Evolutionary conservation across 169 alveolate species (phyloP).

Genomic region (Plasmodium knowlesi): DNA sequence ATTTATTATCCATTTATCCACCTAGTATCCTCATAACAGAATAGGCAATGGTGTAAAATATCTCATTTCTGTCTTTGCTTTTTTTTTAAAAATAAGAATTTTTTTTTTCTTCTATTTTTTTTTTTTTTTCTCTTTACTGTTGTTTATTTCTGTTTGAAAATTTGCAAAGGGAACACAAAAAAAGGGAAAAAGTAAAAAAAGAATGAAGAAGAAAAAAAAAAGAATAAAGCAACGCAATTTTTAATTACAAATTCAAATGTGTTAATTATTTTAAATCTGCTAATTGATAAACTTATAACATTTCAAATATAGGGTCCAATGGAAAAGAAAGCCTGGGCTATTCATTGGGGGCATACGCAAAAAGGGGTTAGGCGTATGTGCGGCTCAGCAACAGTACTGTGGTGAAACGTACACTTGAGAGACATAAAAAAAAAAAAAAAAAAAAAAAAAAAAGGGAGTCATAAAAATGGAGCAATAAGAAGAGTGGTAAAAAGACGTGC

Average conservation of each 20-base stretch:
- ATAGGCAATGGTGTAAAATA: not conserved
- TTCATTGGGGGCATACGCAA: not conserved
- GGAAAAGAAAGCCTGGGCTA: not conserved
- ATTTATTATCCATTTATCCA: not conserved
- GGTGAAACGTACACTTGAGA: not conserved
- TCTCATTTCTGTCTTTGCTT: not conserved
- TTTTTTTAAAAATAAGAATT: not conserved
- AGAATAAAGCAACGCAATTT: constrained; percentile 1
- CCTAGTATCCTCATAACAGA: not conserved
- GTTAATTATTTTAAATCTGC: constrained; percentile 44
- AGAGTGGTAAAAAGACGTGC: not conserved
- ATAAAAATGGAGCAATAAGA: not conserved
- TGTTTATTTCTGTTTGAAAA: not conserved
- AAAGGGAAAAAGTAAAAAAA: constrained; percentile 1
- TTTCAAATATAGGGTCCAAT: constrained; percentile 7
- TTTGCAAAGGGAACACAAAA: constrained; percentile 21
- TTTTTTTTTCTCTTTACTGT: not conserved
- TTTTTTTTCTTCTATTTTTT: not conserved
- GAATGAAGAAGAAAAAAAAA: not conserved
- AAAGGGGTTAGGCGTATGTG: not conserved
- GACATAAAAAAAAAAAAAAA: not conserved
- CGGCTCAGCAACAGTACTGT: not conserved
- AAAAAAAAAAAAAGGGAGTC: not conserved
- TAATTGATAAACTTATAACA: constrained; percentile 40
- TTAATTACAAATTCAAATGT: constrained; percentile 70